Conservation (phyloP, 2,329 filamentous ascomycete genomes). For the Ascocoryne sarcoides region DNA sequence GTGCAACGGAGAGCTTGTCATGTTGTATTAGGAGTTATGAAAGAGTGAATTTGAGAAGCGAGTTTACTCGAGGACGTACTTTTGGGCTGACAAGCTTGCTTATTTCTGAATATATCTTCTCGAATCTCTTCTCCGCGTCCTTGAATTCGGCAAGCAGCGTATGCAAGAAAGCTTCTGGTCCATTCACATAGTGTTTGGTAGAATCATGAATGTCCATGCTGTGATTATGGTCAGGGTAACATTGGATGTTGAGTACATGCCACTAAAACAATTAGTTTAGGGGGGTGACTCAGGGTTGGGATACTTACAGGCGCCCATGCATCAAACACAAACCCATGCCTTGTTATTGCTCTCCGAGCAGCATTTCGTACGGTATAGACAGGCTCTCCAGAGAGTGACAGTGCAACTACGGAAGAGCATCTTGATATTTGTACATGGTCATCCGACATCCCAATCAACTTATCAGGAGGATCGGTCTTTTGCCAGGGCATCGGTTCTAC, state of each 20-base stretch:
- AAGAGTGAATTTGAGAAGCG: too few species aligned
- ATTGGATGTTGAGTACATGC: conserved; percentile 50
- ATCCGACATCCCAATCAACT: conserved; percentile 31
- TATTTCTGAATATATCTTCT: conserved; percentile 47
- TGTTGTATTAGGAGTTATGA: too few species aligned
- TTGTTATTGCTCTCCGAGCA: conserved; percentile 37
- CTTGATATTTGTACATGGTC: conserved; percentile 51
- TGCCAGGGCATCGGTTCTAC: conserved; percentile 53
- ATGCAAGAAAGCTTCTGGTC: conserved; percentile 52
- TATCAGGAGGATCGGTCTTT: conserved; percentile 35
- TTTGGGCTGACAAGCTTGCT: conserved; percentile 50
- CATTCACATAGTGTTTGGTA: conserved; percentile 47
- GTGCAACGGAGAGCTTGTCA: too few species aligned
- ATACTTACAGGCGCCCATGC: conserved; percentile 39
- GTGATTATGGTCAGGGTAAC: conserved; percentile 49
- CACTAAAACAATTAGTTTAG: too few species aligned
- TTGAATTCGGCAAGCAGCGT: conserved; percentile 50
- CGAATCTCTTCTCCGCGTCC: conserved; percentile 50
- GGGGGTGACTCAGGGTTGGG: too few species aligned
- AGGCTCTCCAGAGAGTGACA: conserved; percentile 45
- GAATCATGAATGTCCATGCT: conserved; percentile 47
- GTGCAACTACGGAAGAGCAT: conserved; percentile 49
- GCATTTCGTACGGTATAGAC: conserved; percentile 41
- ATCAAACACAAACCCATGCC: conserved; percentile 46
- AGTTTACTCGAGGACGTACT: too few species aligned